Percentiles rank a stretch among this genome's conserved stretches.
phyloP scores from a whole-genome alignment of 2,329 filamentous ascomycete species.

The Periconia macrospinosa region DNA sequence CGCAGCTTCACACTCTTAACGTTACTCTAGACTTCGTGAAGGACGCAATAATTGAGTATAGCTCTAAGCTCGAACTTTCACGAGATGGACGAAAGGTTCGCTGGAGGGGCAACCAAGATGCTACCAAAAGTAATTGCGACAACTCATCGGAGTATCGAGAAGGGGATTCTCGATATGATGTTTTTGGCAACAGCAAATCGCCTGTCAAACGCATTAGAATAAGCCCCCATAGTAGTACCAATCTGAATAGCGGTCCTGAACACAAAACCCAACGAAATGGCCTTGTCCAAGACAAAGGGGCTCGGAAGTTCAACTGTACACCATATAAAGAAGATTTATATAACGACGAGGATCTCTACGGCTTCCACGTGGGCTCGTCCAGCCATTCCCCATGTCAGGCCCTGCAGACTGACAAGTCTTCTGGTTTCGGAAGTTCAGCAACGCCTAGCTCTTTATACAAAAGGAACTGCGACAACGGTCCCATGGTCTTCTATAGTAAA shows the following conservation, averaged over 20 bases:
- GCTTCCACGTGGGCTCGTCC: no score
- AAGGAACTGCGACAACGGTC: no score
- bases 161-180: constrained; percentile 55
- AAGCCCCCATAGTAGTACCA: constrained; percentile 21
- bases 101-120: constrained; percentile 71
- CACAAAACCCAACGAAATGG: constrained; percentile 16
- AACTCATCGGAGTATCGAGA: constrained; percentile 49
- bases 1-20: constrained; percentile 82
- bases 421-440: no score
- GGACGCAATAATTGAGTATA: constrained; percentile 69
- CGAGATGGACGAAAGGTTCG: constrained; percentile 75
- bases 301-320: constrained; percentile 14
- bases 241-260: constrained; percentile 18
- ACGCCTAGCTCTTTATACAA: no score
- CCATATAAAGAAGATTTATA: constrained; percentile 47
- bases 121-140: constrained; percentile 68
- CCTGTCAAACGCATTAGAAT: constrained; percentile 32
- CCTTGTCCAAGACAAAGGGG: no score
- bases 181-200: constrained; percentile 16
- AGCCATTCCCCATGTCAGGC: no score
- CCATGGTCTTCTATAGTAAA: no score
- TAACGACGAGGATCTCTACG: constrained; percentile 30
- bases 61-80: constrained; percentile 76
- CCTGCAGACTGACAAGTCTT: no score
- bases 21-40: constrained; percentile 79